Base-by-base conservation (phyloP, 176 grass and related monocot genomes). In the Aegilops bicornis region DNA sequence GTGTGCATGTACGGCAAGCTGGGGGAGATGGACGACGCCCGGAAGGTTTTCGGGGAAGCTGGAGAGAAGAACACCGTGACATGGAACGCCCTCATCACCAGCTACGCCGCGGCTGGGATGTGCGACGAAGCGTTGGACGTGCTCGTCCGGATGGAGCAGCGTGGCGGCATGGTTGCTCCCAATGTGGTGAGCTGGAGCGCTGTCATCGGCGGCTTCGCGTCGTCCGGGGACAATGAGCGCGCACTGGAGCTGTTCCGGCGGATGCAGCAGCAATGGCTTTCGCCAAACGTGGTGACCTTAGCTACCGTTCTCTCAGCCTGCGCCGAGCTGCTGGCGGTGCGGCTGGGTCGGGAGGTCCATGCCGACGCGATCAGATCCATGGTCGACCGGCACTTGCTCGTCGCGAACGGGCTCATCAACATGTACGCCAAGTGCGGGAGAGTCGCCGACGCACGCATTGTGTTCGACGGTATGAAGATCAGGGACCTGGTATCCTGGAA, bases 1-100 rank as follows among this genome's bases (percentile, higher is more conserved):
- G 74, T 92, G 15, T 95, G 93, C 84, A 85, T 92, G 93, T 95
- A 95, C 7, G 91, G 91, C 17, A 95, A 95, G 78, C 81, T 92
- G 3, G 50, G 88, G 11, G 22, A 64, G 25, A 87, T 85, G 76
- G 86, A 80, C 10, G 91, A 80, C 3, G 88, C 93, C 0, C 23
- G 27, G 77, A 76, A 42, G 81, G 13, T 89, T 24, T 95, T 92
- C 73, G 0, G 2, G 20, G 60, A 79, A 8, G 70, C 86, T 0
- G 4, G 35, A 7, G 40, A 40, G 47, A 92, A 48, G 48, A 88
- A 91, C 59, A 60, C 79, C 1, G 90, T 95, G 54, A 85, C 88
- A 59, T 92, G 88, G 88, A 95, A 95, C 61, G 31, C 90, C 3
- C 85, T 95, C 66, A 87, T 92, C 76, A 87, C 84, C 4, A 87